Conservation (phyloP, 345 rosid species). For the Citrus trifoliata region DNA sequence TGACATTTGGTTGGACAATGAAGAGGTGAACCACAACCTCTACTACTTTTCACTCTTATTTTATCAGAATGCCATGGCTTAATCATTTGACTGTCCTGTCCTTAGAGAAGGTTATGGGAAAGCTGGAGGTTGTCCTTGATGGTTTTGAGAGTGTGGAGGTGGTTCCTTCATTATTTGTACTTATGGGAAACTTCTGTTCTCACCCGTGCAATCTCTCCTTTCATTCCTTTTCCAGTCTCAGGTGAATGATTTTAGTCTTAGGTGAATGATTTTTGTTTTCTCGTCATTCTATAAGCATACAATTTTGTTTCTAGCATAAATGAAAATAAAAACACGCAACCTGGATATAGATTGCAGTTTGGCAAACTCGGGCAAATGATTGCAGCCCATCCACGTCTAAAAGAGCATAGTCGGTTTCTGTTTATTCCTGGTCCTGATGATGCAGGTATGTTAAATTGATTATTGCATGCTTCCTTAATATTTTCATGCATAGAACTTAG, state of each 20-base stretch:
- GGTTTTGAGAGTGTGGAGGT: conserved; percentile 79
- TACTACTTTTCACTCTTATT: background rate
- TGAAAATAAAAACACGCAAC: background rate
- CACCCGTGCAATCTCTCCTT: conserved; percentile 78
- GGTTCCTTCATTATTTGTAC: conserved; percentile 90
- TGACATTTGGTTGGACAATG: conserved; percentile 86
- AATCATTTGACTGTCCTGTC: conserved; percentile 36
- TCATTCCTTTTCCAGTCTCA: conserved; percentile 69
- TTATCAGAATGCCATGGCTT: conserved; percentile 24
- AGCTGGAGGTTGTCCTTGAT: conserved; percentile 69
- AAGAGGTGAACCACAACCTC: conserved; percentile 54
- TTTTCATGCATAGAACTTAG: background rate
- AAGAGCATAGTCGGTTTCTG: conserved; percentile 70
- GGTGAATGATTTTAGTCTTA: conserved; percentile 59
- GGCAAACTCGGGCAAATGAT: conserved; percentile 82
- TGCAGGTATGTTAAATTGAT: conserved; percentile 51
- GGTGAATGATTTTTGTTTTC: conserved; percentile 39
- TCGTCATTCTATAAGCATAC: background rate
- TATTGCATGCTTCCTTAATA: background rate
- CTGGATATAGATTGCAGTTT: conserved; percentile 53
- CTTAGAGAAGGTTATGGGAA: conserved; percentile 70
- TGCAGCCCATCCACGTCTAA: conserved; percentile 69
- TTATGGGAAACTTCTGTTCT: conserved; percentile 93
- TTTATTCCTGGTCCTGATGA: conserved; percentile 95
- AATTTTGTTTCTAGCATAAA: background rate